Base-by-base conservation (phyloP, 768 basidiomycete genomes). In the Tricholoma furcatifolium region DNA sequence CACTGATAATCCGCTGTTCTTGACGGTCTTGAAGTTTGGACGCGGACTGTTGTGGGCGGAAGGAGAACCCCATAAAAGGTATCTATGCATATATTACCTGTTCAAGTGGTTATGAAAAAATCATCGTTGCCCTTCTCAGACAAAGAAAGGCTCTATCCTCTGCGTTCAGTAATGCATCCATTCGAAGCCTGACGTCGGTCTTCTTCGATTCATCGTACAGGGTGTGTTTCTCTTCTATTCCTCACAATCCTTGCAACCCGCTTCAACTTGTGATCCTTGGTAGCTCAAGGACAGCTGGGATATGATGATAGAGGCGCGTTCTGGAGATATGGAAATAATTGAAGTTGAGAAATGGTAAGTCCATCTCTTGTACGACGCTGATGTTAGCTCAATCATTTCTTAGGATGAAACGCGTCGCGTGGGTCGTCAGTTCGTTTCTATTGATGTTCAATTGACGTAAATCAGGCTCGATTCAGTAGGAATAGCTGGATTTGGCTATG, bases 401-500 rank as follows among this genome's bases (percentile, higher is more conserved):
- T 24, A 72, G 69, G 76, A 75, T 79, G 76, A 80, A 77, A 58
- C 68, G 66, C 41, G 65, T 79, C 5, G 72, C 79, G 77, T 76
- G 27, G 27, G 27, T 27, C 27, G 27, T 27, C 27, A 27, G 27
- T 27, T 35, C 17, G 2, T 23, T 14, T 32, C 17, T 30, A 12
- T 24, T 18, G 12, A 14, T 2, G 30, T 14, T 14, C 2, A 11
- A 24, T 7, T 39, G 5, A 39, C 27, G 12, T n/a, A 4, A 27
- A 3, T 12, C 42, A 82, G 81, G 10, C 67, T 85, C 4, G 84
- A 85, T 58, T 75, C 70, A 1, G 70, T 85, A 47, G 81, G 83
- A 14, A 78, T 84, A 27, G 81, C 79, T 6, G 81, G 82, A 0
- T 85, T 84, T 51, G 77, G 78, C 4, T 77, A 84, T 57, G 70